Base-by-base conservation (phyloP, 176 grass and related monocot genomes). In the Melocanna baccifera region DNA sequence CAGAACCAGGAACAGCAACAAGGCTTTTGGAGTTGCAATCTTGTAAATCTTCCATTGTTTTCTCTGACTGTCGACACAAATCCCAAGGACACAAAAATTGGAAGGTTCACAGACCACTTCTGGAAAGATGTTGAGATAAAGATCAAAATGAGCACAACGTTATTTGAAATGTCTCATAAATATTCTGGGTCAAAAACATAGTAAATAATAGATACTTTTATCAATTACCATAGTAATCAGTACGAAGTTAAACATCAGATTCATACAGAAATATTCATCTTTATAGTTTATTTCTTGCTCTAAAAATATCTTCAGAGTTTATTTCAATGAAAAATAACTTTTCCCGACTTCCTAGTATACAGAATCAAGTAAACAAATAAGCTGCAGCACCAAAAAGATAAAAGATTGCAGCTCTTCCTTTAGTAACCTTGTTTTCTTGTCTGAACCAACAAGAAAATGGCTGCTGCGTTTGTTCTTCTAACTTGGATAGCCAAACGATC, bases 21-120 rank as follows among this genome's bases (percentile, higher is more conserved):
- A 88, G 84, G 76, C 50, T 81, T 84, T 63, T 91, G 51, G 81
- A 71, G 81, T 83, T 86, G 83, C 83, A 81, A 79, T 84, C 85
- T 86, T 90, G 90, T 3, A 95, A 43, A 69, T 92, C 82, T 67
- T 86, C 83, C 88, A 90, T 90, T 18, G 57, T 86, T 74, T 62
- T 74, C 55, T 67, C 56, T 73, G 48, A 79, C 50, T 51, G 83
- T 12, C 84, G 39, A 30, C 8, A 20, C 12, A 41, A 86, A 71
- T 74, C 76, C 12, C 3, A 1, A 56, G 32, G 63, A 26, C 59
- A 85, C 41, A 72, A 63, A 77, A 47, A 7, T 71, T 79, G 13
- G 22, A 46, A 65, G 41, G 41, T 70, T 82, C 80, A 75, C 22
- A 76, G 34, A 34, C 18, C 70, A 20, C 41, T 50, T 40, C 84